Conservation (phyloP, 2,329 filamentous ascomycete genomes). For the Thermomyces lanuginosus region DNA sequence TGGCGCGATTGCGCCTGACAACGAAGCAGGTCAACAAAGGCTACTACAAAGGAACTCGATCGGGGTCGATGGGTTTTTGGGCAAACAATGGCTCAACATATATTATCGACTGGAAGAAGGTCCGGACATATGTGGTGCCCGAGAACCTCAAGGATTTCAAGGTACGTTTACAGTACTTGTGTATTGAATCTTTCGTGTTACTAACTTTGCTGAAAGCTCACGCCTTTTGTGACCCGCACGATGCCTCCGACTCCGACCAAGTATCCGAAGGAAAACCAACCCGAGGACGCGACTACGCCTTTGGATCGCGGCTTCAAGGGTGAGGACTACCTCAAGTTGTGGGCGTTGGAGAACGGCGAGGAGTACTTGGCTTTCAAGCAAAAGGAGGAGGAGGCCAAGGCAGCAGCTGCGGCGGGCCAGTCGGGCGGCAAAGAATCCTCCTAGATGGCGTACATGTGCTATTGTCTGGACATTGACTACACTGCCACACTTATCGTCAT, state of each 20-base stretch:
- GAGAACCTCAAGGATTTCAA: constrained; percentile 51
- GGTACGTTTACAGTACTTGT: constrained; percentile 31
- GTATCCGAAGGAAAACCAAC: constrained; percentile 18
- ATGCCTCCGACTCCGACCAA: constrained; percentile 21
- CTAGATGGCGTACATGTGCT: too few relatives aligned
- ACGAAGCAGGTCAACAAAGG: constrained; percentile 87
- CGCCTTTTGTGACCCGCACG: constrained; percentile 30
- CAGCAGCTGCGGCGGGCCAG: too few relatives aligned
- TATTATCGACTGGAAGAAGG: constrained; percentile 67
- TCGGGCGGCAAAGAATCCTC: too few relatives aligned
- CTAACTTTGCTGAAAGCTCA: constrained; percentile 19
- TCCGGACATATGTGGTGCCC: constrained; percentile 79
- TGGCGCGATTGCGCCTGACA: constrained; percentile 61
- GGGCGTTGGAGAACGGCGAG: constrained; percentile 20
- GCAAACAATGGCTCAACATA: constrained; percentile 44
- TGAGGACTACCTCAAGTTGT: constrained; percentile 23
- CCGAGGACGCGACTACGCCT: constrained; percentile 12
- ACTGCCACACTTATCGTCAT: too few relatives aligned
- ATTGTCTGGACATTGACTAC: too few relatives aligned
- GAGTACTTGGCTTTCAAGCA: constrained; percentile 17
- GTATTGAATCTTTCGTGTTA: neutral
- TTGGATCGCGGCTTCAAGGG: constrained; percentile 18
- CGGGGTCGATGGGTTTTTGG: constrained; percentile 76
- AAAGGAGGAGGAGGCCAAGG: constrained; percentile 6
- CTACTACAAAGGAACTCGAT: constrained; percentile 92